phyloP scores from a whole-genome alignment of 129 eudicot genomes.

The Centella asiatica region DNA sequence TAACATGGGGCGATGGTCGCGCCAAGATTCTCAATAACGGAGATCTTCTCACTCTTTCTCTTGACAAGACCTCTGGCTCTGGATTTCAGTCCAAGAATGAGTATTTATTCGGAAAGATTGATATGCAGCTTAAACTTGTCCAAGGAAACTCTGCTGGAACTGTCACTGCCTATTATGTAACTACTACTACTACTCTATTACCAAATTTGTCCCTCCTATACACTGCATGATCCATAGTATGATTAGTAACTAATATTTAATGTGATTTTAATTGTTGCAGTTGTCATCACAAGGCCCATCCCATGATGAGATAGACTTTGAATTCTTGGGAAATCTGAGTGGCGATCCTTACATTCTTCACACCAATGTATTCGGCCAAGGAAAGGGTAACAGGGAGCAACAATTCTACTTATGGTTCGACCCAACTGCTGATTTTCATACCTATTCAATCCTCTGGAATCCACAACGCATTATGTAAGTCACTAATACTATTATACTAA shows the following conservation, averaged over 20 bases:
- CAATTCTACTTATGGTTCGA: constrained; percentile 66
- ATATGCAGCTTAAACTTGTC: constrained; percentile 67
- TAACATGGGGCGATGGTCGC: constrained; percentile 70
- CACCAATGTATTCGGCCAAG: constrained; percentile 61
- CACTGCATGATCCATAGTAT: background rate
- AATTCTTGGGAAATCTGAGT: constrained; percentile 53
- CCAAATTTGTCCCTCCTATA: background rate
- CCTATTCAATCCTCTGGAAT: constrained; percentile 60
- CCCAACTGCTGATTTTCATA: constrained; percentile 64
- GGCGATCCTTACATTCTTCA: constrained; percentile 58
- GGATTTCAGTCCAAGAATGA: constrained; percentile 58
- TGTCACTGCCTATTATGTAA: constrained; percentile 64
- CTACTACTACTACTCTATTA: background rate
- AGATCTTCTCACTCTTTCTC: constrained; percentile 51
- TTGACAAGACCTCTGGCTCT: constrained; percentile 52
- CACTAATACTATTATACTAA: background rate
- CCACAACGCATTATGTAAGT: constrained; percentile 56
- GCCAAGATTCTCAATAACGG: constrained; percentile 49
- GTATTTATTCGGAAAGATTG: constrained; percentile 51
- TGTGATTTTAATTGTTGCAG: constrained; percentile 15
- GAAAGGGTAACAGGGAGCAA: constrained; percentile 55
- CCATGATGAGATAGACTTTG: constrained; percentile 57
- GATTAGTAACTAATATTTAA: background rate
- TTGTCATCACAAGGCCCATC: constrained; percentile 50
- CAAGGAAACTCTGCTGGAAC: constrained; percentile 78